Evolutionary conservation across 768 basidiomycete genomes (phyloP), one percentile per base, ranked within the genome.

Genomic region (Lentinula guzmanii): DNA sequence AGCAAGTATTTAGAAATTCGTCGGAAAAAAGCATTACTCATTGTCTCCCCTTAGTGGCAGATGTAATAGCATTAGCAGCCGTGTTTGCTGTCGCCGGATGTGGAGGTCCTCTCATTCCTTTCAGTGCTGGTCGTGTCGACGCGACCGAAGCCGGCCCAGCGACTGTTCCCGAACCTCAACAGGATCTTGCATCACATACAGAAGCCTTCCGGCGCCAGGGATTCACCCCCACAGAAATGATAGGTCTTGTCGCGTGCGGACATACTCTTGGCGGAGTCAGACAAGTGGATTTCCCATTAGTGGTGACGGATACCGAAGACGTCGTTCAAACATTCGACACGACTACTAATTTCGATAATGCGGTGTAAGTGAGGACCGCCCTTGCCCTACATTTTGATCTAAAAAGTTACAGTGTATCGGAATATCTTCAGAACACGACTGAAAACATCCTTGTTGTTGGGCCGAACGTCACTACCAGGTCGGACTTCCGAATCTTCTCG

Each of bases 21-120:
- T 31, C 28, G 28, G 1, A 4, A 33, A 15, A 35, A 13, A n/a
- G n/a, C 10, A 15, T 54, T 7, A 33, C 35, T 39, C 1, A 39
- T 31, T 54, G 9, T 10, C 16, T 18, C 18, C 52, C 24, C 35
- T n/a, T 60, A 82, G 80, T 78, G 56, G 73, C 80, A 33, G 82
- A 82, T 63, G 66, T 79, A 21, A 75, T 80, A 60, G 77, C 76
- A 2, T 60, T 81, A 34, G 79, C 70, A 24, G 70, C 74, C 3
- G 66, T 74, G 24, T 71, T 74, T 43, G 75, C 73, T 0, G 71
- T 76, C 5, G 70, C 74, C 10, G 71, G 74, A 8, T 81, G 82
- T 64, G 77, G 76, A n/a, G 82, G 82, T n/a, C 81, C 81, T 10
- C 63, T 73, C 10, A 74, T 81, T 33, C 77, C 76, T 5, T 74